These are phyloP conservation scores for Solanum sejunctum DNA, from an alignment of 257 asterid genomes.

Conservation along the genomic window DNA sequence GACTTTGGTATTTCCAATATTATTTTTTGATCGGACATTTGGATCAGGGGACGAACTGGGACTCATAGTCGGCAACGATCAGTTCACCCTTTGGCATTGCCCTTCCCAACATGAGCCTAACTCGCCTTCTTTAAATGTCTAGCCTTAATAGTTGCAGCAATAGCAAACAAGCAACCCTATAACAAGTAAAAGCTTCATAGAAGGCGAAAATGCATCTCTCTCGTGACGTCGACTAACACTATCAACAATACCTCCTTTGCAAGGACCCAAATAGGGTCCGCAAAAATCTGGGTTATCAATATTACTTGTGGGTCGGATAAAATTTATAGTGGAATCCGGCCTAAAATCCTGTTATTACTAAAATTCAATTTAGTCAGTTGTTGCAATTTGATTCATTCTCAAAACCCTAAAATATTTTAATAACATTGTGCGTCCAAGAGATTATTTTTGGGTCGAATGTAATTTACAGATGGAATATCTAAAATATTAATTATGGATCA, in stretches of 20 bases:
- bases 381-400: constrained; percentile 62
- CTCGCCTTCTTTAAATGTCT: constrained; percentile 67
- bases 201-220: constrained; percentile 47
- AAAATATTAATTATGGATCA: no score
- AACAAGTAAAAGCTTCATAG: constrained; percentile 78
- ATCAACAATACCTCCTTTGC: constrained; percentile 51
- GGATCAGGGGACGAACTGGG: constrained; percentile 14
- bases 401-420: no score
- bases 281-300: constrained; percentile 79
- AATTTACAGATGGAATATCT: no score
- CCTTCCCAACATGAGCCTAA: constrained; percentile 82
- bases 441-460: no score
- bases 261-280: constrained; percentile 82
- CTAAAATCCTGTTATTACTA: constrained; percentile 60
- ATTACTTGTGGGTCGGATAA: constrained; percentile 2
- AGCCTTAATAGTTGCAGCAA: constrained; percentile 56
- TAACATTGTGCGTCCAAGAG: no score
- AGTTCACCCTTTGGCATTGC: background rate
- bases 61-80: constrained; percentile 8
- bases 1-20: no score
- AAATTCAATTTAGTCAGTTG: constrained; percentile 84
- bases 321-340: constrained; percentile 25
- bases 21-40: no score
- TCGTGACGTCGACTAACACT: constrained; percentile 42
- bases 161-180: constrained; percentile 71